A percentile compares a stretch with the other conserved stretches of the same genome.
These are phyloP conservation scores for Vigna angularis DNA, from an alignment of 306 rosid species.

Conservation along the genomic window DNA sequence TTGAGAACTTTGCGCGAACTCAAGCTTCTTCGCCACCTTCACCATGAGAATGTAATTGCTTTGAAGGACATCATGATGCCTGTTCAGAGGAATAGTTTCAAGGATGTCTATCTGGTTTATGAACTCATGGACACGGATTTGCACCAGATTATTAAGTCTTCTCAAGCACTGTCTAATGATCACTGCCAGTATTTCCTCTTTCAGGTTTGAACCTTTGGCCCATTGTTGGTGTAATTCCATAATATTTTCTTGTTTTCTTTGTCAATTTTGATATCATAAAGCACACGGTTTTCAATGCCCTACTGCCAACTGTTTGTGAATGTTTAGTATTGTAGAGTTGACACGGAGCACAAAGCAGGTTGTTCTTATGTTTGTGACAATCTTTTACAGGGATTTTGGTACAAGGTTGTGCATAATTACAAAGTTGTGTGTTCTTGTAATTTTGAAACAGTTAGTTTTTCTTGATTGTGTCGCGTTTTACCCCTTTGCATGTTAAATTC, in stretches of 20 bases:
- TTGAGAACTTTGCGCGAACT: conserved; percentile 84
- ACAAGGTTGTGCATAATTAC: background rate
- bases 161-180: conserved; percentile 82
- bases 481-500: background rate
- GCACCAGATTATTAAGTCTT: conserved; percentile 90
- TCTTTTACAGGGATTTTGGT: background rate
- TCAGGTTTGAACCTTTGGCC: conserved; percentile 65
- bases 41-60: conserved; percentile 85
- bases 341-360: background rate
- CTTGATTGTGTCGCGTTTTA: conserved; percentile 14
- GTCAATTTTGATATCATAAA: conserved; percentile 17
- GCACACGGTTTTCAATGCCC: background rate
- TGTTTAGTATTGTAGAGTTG: conserved; percentile 32
- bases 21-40: conserved; percentile 89
- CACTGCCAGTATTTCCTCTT: conserved; percentile 96
- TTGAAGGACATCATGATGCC: conserved; percentile 96
- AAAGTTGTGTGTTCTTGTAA: background rate
- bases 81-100: conserved; percentile 65
- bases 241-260: conserved; percentile 24
- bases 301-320: background rate
- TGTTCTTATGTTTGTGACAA: conserved; percentile 22
- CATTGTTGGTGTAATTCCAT: background rate
- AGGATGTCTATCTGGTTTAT: conserved; percentile 91
- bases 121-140: conserved; percentile 99
- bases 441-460: conserved; percentile 17